A percentile compares a stretch with the other conserved stretches of the same genome.
These are phyloP conservation scores for Hymenoscyphus occultus DNA, from an alignment of 2,329 filamentous ascomycete genomes.

Conservation along the genomic window DNA sequence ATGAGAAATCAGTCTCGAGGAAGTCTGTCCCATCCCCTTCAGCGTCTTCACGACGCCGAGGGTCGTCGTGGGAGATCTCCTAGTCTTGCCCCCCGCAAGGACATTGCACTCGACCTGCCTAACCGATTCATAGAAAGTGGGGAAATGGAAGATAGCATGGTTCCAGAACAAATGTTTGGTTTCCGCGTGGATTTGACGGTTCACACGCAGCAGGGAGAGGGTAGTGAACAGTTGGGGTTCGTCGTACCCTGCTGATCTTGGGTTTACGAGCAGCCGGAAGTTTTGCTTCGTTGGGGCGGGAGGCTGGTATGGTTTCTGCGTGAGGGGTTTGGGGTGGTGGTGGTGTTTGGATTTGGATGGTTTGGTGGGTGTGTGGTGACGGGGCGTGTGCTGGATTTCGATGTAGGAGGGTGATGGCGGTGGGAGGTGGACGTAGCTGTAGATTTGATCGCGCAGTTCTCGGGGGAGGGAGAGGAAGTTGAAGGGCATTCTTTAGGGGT, in stretches of 20 bases:
- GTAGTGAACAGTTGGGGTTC: constrained; percentile 6
- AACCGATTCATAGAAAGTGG: neutral
- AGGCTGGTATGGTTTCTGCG: neutral
- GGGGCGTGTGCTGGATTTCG: constrained; percentile 5
- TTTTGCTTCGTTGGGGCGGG: neutral
- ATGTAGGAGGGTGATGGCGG: constrained; percentile 1
- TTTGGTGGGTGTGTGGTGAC: neutral
- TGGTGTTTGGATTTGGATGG: no score
- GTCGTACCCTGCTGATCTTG: neutral
- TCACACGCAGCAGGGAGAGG: constrained; percentile 23
- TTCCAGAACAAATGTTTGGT: constrained; percentile 23
- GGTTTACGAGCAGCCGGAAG: neutral
- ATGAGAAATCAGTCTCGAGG: neutral
- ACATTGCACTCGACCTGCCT: no score
- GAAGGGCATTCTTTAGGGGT: constrained; percentile 13
- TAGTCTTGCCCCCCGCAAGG: no score
- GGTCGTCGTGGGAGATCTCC: neutral
- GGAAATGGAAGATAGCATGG: constrained; percentile 20
- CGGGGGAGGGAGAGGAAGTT: constrained; percentile 19
- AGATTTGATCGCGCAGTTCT: constrained; percentile 23
- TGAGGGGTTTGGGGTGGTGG: no score
- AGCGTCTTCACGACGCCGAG: constrained; percentile 3
- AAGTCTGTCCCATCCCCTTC: constrained; percentile 18
- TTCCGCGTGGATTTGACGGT: constrained; percentile 28
- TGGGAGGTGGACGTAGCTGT: constrained; percentile 12